Conservation (phyloP, 75 land plant genomes). For the Cupressus sempervirens region DNA sequence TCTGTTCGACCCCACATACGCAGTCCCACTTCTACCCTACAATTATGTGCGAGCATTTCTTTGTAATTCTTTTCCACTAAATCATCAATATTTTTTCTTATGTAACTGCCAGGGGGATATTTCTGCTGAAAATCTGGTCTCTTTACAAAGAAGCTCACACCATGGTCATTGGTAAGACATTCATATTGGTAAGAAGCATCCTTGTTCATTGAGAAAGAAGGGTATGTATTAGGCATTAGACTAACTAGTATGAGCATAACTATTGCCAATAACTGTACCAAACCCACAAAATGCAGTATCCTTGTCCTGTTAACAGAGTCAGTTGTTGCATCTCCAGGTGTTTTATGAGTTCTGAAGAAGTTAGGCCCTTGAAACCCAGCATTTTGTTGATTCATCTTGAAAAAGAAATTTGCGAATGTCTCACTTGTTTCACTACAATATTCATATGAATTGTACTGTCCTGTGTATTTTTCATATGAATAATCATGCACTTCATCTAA, state of each 20-base stretch:
- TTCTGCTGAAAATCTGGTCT: constrained; percentile 55
- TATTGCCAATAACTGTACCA: constrained; percentile 64
- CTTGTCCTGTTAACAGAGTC: constrained; percentile 3
- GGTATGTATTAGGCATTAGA: constrained; percentile 64
- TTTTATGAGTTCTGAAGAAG: constrained; percentile 40
- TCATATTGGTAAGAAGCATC: constrained; percentile 39
- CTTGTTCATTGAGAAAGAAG: constrained; percentile 40
- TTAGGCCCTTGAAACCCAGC: constrained; percentile 31
- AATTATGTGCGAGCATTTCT: constrained; percentile 49
- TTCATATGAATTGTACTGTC: not conserved
- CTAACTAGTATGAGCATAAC: constrained; percentile 51
- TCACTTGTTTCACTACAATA: not conserved
- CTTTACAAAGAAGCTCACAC: constrained; percentile 70
- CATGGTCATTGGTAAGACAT: constrained; percentile 35
- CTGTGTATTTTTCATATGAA: not conserved
- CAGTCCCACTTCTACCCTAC: constrained; percentile 61
- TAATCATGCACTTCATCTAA: constrained; percentile 39
- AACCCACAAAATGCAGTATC: constrained; percentile 27
- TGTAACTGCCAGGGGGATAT: constrained; percentile 44
- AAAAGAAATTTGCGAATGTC: not conserved
- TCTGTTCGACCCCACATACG: constrained; percentile 54
- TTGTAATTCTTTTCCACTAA: constrained; percentile 62
- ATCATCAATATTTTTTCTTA: constrained; percentile 47
- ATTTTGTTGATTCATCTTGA: constrained; percentile 9
- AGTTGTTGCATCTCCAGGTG: constrained; percentile 17